A percentile compares a stretch with the other conserved stretches of the same genome.
phyloP scores from a whole-genome alignment of 345 rosid genomes.

The Gossypium anomalum region DNA sequence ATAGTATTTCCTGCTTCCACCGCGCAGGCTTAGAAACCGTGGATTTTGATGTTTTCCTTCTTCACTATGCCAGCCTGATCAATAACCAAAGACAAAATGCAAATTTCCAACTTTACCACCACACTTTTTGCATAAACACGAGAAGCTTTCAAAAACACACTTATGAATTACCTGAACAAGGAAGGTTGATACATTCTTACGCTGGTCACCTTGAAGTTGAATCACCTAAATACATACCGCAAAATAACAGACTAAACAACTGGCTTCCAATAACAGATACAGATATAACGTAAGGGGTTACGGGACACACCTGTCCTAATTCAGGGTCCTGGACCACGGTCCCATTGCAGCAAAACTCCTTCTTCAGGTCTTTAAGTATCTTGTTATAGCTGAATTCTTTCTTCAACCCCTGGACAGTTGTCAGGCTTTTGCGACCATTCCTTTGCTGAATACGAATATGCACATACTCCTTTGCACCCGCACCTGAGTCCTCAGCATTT shows the following conservation, averaged over 20 bases:
- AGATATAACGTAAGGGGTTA: not conserved
- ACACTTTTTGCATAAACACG: not conserved
- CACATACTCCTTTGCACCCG: not conserved
- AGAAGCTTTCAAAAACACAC: not conserved
- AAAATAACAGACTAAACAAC: not conserved
- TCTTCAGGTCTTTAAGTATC: slow-evolving; percentile 8
- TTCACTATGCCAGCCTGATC: slow-evolving; percentile 86
- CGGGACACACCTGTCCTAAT: slow-evolving; percentile 58
- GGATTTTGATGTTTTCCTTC: slow-evolving; percentile 94
- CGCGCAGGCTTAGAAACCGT: slow-evolving; percentile 66
- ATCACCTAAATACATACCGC: slow-evolving; percentile 51
- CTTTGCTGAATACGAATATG: slow-evolving; percentile 3
- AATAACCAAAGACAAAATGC: not conserved
- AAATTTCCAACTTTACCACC: not conserved
- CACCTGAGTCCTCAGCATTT: slow-evolving; percentile 19
- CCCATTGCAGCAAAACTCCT: slow-evolving; percentile 71
- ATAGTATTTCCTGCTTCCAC: not conserved
- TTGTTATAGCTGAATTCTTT: slow-evolving; percentile 10
- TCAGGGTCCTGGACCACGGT: slow-evolving; percentile 90
- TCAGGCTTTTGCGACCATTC: slow-evolving; percentile 9
- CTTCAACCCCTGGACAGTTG: slow-evolving; percentile 9
- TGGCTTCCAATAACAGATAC: not conserved
- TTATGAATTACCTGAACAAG: slow-evolving; percentile 23
- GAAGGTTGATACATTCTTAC: slow-evolving; percentile 2
- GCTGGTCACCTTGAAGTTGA: slow-evolving; percentile 30